Evolutionary conservation across 2,329 filamentous ascomycete genomes (phyloP).

Genomic region (Hirsutella rhossiliensis): DNA sequence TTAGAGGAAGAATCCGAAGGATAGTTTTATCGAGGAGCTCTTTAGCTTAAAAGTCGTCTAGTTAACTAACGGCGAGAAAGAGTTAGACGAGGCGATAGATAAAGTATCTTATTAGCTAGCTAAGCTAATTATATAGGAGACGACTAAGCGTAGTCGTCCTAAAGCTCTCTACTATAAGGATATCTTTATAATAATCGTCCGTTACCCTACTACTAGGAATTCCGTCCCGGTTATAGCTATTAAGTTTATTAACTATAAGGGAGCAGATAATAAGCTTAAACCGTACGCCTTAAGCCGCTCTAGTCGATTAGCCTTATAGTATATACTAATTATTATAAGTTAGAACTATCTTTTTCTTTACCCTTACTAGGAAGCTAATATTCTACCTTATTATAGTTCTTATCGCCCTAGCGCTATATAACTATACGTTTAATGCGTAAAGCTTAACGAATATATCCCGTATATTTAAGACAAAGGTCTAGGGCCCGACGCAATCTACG

Average conservation of each 20-base stretch:
- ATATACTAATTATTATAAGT: background rate
- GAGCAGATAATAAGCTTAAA: background rate
- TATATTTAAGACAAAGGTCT: too few relatives aligned
- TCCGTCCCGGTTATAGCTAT: background rate
- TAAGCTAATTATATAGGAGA: background rate
- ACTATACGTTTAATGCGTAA: too few relatives aligned
- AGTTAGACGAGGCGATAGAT: background rate
- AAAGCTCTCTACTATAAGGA: background rate
- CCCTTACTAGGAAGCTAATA: background rate
- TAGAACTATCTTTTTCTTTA: background rate
- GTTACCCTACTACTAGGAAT: background rate
- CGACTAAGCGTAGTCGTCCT: background rate
- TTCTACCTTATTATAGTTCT: background rate
- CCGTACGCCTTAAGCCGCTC: background rate
- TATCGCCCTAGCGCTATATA: background rate
- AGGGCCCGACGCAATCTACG: too few relatives aligned
- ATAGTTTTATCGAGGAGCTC: background rate
- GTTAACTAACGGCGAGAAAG: background rate
- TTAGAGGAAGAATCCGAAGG: background rate
- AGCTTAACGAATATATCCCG: too few relatives aligned
- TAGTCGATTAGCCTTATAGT: background rate
- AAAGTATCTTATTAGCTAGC: background rate
- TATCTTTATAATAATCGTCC: background rate
- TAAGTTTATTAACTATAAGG: background rate
- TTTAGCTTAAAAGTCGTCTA: background rate